phyloP scores from a whole-genome alignment of 768 basidiomycete species.

The Agaricus sinodeliciosus region DNA sequence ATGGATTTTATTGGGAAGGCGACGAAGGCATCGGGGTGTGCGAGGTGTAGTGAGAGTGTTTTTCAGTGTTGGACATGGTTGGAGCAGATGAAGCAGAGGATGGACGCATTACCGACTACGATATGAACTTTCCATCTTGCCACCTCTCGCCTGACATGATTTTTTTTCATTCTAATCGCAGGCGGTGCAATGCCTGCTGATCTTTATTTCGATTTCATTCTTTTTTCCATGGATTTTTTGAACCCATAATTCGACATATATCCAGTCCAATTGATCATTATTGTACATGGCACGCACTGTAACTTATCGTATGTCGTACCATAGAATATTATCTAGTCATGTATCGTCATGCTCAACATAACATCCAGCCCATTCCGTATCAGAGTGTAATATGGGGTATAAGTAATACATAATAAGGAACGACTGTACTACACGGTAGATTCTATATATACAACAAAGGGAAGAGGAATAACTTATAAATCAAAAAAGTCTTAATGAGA shows the following conservation, averaged over 20 bases:
- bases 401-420: too few species aligned
- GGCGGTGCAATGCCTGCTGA: not conserved
- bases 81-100: constrained; percentile 43
- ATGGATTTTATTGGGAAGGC: constrained; percentile 51
- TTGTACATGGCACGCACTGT: not conserved
- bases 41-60: constrained; percentile 61
- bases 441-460: too few species aligned
- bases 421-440: too few species aligned
- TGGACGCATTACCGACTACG: constrained; percentile 41
- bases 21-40: constrained; percentile 45
- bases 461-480: too few species aligned
- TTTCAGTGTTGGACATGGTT: constrained; percentile 55
- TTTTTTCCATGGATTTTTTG: not conserved
- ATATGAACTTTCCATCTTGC: constrained; percentile 14
- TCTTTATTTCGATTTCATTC: not conserved
- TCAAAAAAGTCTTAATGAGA: too few species aligned
- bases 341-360: too few species aligned
- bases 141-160: not conserved
- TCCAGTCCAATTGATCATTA: not conserved
- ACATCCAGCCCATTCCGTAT: too few species aligned
- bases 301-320: not conserved
- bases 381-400: too few species aligned
- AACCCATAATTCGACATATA: not conserved
- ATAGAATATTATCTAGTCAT: not conserved
- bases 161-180: not conserved